Evolutionary conservation across 176 grass and related monocot species (phyloP), one percentile per base, ranked within the genome.

Genomic region (Lolium multiflorum): DNA sequence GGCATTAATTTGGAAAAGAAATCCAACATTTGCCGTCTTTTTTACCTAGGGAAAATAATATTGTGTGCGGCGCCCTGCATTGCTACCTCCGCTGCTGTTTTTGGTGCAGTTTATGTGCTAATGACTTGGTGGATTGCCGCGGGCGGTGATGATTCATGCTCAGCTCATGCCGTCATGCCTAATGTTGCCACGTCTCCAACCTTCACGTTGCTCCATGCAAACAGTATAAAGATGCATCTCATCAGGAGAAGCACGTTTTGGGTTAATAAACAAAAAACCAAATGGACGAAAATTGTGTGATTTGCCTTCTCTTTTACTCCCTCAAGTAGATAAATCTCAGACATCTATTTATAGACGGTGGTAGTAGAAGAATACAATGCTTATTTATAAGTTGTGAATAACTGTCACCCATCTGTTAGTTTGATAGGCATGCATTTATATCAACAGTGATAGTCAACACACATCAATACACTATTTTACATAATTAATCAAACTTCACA

Each of bases 11-110:
- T n/a, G n/a, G n/a, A n/a, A n/a, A n/a, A n/a, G n/a, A n/a, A n/a
- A n/a, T n/a, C n/a, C n/a, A n/a, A n/a, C n/a, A n/a, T n/a, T n/a
- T n/a, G n/a, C n/a, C n/a, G n/a, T n/a, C n/a, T n/a, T n/a, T n/a
- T n/a, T n/a, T n/a, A n/a, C n/a, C n/a, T n/a, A n/a, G n/a, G n/a
- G n/a, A n/a, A n/a, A n/a, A n/a, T n/a, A n/a, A n/a, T n/a, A n/a
- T 39, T 4, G 38, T 39, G 38, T 4, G 38, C 38, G 38, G 38
- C 38, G 38, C 16, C 82, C 67, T 81, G 82, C 88, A 85, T 85
- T 56, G 81, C 62, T 17, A n/a, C n/a, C n/a, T n/a, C n/a, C n/a
- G 72, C 47, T n/a, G 66, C n/a, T 13, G 50, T 13, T 16, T 18
- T 72, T 3, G 69, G 20, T 74, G 71, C 4, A 11, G 66, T 43